Percentiles rank a stretch among this genome's conserved stretches.
Evolutionary conservation across 129 eudicot genomes (phyloP).

Genomic region (Rutidosis leptorrhynchoides): DNA sequence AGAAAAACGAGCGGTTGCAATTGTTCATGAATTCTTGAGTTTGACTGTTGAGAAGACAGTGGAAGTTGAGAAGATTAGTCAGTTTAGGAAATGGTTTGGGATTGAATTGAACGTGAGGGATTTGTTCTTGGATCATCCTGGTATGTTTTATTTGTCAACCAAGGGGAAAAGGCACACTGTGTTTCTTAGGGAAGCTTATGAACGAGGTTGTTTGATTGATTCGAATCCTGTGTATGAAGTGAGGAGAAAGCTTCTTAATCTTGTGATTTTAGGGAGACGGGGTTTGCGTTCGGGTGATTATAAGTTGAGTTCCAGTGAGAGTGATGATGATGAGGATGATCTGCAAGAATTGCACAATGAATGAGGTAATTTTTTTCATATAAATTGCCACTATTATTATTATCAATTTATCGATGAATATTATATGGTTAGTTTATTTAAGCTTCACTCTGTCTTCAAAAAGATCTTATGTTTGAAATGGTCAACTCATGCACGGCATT

Average conservation of each 20-base stretch:
- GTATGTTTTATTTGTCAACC: constrained; percentile 86
- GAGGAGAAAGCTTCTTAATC: constrained; percentile 81
- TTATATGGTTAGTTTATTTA: background rate
- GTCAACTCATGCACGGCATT: too few relatives aligned
- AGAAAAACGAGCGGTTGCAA: constrained; percentile 87
- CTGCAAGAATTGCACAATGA: constrained; percentile 34
- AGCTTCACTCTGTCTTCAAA: constrained; percentile 5
- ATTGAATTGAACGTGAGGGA: constrained; percentile 85
- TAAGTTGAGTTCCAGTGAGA: constrained; percentile 26
- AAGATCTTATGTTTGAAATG: constrained; percentile 14
- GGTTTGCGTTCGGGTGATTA: constrained; percentile 45
- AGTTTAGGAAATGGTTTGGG: constrained; percentile 89
- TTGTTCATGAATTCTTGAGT: constrained; percentile 92
- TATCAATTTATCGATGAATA: constrained; percentile 11
- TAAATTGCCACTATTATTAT: background rate
- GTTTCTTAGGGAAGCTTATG: constrained; percentile 84
- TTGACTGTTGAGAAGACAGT: constrained; percentile 92
- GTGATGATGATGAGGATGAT: constrained; percentile 42
- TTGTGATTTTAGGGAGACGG: constrained; percentile 64
- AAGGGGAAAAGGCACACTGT: constrained; percentile 87
- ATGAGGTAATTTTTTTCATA: constrained; percentile 23
- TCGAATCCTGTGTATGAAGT: constrained; percentile 63
- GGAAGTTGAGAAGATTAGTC: constrained; percentile 96
- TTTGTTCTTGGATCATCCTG: constrained; percentile 94
- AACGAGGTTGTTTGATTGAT: constrained; percentile 77